Evolutionary conservation across 2,329 filamentous ascomycete genomes (phyloP), one percentile per base, ranked within the genome.

Genomic region (Venturia oleaginea): DNA sequence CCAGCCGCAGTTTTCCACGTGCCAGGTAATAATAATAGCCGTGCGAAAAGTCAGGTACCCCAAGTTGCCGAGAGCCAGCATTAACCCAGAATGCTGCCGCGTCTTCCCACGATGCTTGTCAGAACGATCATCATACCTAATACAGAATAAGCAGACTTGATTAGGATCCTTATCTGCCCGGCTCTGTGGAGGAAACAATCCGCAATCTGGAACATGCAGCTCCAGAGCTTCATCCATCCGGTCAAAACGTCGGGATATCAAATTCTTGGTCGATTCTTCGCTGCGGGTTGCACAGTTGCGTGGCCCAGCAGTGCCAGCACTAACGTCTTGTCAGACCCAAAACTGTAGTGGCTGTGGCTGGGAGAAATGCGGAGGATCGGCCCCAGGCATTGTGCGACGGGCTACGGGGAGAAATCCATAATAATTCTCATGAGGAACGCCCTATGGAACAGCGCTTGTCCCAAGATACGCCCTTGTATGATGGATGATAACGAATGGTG

Each of bases 291-390:
- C 43, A 46, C 43, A 34, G 8, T 30, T 55, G 51, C 51, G 51
- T n/a, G 51, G 51, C 51, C 51, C 15, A 54, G 22, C 22, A 22
- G 17, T 10, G 6, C 42, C 8, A 11, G n/a, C 48, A 54, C 15
- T 34, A 34, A 34, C 15, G 51, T 34, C 27, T 34, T 34, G 48
- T 55, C 51, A 57, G 51, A 34, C 51, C 51, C 51, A 48, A 30
- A 57, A 57, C 48, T 30, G 27, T 15, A 48, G 3, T 48, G 19
- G 19, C 7, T 30, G 51, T 55, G 51, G 51, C 51, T 55, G 34
- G 30, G 51, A 32, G 51, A 55, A 34, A 6, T n/a, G 51, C 51
- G 51, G 51, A 55, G 51, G 51, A 34, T 55, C 51, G 51, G 51
- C 51, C n/a, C 27, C 10, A 55, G 46, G 51, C 30, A 19, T 8